A percentile compares a stretch with the other conserved stretches of the same genome.
Evolutionary conservation across 352 stramenopile species (phyloP).

Genomic region (Phytophthora lateralis): DNA sequence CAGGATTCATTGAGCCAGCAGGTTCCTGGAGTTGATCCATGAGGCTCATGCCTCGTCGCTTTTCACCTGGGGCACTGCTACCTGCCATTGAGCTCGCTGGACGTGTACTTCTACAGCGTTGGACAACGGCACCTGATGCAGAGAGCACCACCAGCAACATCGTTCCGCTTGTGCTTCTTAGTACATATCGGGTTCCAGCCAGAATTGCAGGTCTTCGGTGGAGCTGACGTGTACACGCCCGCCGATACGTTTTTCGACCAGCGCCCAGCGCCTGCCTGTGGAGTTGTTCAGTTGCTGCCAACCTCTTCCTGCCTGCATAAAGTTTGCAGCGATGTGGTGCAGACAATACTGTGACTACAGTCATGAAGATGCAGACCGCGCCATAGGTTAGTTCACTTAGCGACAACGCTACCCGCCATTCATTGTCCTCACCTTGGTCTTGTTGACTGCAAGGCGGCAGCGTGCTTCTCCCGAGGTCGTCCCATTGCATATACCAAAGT

Average conservation of each 20-base stretch:
- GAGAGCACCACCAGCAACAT: conserved; percentile 45
- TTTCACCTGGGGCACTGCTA: conserved; percentile 11
- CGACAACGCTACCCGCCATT: conserved; percentile 2
- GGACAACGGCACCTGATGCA: conserved; percentile 48
- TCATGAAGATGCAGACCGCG: not conserved
- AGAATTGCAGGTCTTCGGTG: conserved; percentile 22
- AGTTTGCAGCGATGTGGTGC: conserved; percentile 76
- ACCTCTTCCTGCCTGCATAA: conserved; percentile 70
- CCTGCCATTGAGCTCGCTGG: not conserved
- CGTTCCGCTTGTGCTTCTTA: conserved; percentile 65
- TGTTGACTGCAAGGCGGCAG: conserved; percentile 79
- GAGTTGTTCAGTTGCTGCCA: conserved; percentile 82
- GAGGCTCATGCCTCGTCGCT: conserved; percentile 29
- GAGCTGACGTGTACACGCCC: conserved; percentile 68
- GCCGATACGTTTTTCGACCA: conserved; percentile 77
- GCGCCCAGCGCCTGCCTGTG: conserved; percentile 63
- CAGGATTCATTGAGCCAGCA: conserved; percentile 19
- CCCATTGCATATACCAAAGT: conserved; percentile 85
- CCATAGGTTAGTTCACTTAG: conserved; percentile 5
- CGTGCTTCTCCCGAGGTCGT: conserved; percentile 60
- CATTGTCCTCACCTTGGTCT: conserved; percentile 50
- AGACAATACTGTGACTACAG: conserved; percentile 73
- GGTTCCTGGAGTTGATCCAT: conserved; percentile 43
- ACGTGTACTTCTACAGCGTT: conserved; percentile 24
- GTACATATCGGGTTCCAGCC: conserved; percentile 41